These are phyloP conservation scores for Syzygium oleosum DNA, from an alignment of 345 rosid species.

Conservation along the genomic window DNA sequence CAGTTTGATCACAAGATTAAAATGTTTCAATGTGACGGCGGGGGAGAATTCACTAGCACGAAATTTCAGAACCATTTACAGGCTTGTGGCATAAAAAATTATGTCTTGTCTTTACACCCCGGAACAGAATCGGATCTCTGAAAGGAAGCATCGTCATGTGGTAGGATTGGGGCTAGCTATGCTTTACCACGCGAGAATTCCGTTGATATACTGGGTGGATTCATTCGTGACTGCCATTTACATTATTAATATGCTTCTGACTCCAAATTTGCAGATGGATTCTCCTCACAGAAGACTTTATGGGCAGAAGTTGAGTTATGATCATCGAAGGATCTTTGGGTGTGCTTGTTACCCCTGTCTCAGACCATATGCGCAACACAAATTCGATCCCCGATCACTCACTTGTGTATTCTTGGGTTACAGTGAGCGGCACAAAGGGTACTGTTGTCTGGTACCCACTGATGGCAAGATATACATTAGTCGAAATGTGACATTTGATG, in stretches of 20 bases:
- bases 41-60: neutral
- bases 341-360: neutral
- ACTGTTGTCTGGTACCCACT: neutral
- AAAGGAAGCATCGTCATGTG: neutral
- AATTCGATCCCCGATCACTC: neutral
- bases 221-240: neutral
- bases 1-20: neutral
- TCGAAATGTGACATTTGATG: neutral
- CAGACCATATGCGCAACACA: neutral
- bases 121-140: neutral
- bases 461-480: neutral
- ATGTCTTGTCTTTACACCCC: neutral
- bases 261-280: neutral
- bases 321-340: neutral
- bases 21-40: neutral
- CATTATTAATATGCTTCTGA: neutral
- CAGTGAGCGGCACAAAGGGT: neutral
- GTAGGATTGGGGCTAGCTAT: neutral
- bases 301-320: neutral
- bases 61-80: neutral
- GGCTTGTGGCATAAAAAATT: neutral
- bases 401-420: neutral
- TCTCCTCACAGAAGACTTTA: neutral
- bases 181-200: neutral
- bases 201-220: neutral